Base-by-base conservation (phyloP, 2,329 filamentous ascomycete species). In the Trichoderma harzianum region DNA sequence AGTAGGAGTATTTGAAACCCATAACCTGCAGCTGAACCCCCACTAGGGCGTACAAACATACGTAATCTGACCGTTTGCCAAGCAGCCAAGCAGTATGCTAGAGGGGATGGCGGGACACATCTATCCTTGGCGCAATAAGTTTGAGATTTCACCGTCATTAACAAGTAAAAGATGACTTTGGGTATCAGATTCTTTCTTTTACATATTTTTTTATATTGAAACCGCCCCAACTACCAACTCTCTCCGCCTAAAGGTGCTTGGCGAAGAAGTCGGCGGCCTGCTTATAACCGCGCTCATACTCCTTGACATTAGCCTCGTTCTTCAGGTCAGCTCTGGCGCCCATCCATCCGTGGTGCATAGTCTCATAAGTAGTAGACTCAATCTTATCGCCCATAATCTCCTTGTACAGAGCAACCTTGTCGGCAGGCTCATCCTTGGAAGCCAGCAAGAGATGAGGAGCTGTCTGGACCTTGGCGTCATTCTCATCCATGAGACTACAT, bases 291-390 rank as follows among this genome's bases (percentile, higher is more conserved):
- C 85, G 80, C 76, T 83, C 82, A 75, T 83, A 88, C 77, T 87
- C 84, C 63, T 78, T 81, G 76, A 80, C 79, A 63, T 84, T 84
- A 57, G 81, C 82, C 72, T 83, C 79, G 34, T 85, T 79, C 12
- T 82, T 79, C 12, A 88, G 76, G 65, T 88, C 79, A 1, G 84
- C 82, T 28, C 87, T 79, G 1, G 87, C 86, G 7, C 85, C 86
- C 87, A 89, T 89, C 85, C 86, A 89, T n/a, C 87, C 87, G 75
- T 89, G 87, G 75, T 83, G 82, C 83, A 87, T 87, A 65, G 79
- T 83, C 1, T 72, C 66, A 74, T 86, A 89, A 1, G 81, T 87
- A 76, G 87, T 84, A 16, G 88, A 82, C 71, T 84, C 76, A 18
- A 84, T 81, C 1, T 76, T 72, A n/a, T 47, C 61, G 10, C 71